Evolutionary conservation across 306 rosid species (phyloP), one percentile per base, ranked within the genome.

Genomic region (Rosa chinensis): DNA sequence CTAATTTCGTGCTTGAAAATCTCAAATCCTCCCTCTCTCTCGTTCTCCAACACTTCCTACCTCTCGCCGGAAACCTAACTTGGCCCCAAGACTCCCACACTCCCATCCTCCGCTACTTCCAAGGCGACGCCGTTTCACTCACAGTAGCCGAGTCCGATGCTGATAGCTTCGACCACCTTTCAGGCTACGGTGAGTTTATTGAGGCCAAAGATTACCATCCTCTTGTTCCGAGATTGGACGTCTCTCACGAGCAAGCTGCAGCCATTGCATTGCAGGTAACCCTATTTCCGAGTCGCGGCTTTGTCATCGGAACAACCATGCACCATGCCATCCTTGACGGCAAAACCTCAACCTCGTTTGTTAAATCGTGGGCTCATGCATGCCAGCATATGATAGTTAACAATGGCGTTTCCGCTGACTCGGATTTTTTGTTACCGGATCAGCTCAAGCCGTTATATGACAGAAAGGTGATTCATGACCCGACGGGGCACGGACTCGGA

Each of bases 281-380:
- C 10, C 50, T 68, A 17, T 82, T 85, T 67, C 77, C 47, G 13
- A 74, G 72, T n/a, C 16, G 35, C 16, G 89, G 89, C 1, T 73
- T 83, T 61, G 75, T 47, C 20, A 53, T 86, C 23, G 89, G 85
- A 64, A 73, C 79, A 25, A 4, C 83, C 11, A 39, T 73, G 2
- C 89, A 86, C 80, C 89, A 86, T 32, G 83, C 81, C 0, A 25
- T 80, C 42, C 14, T 80, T 0, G 89, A 83, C 14, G 87, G 87
- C 10, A 80, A 45, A 45, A 50, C 63, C 5, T 74, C 79, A 20
- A 83, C 79, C 39, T 43, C 78, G 5, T 92, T 88, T 55, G 40
- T 87, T 12, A 92, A 92, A 77, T 71, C 90, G 0, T 92, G 97
- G 93, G 88, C 93, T 74, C 75, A 77, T 17, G 50, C 86, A 6